Base-by-base conservation (phyloP, 1,284 basidiomycete species). In the Trametes sp. region DNA sequence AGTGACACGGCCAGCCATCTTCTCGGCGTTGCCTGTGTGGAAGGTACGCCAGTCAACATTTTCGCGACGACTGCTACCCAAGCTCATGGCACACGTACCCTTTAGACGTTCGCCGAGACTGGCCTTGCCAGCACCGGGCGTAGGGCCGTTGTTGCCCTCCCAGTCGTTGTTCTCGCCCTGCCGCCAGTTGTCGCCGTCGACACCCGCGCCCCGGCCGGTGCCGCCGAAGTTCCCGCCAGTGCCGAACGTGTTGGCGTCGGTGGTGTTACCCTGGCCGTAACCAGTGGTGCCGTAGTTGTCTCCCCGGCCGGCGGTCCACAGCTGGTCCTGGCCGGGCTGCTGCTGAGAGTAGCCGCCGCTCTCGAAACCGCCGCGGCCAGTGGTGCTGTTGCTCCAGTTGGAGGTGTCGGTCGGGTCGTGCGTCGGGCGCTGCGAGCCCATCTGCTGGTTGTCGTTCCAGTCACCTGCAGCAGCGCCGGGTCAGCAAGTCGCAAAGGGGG, bases 11-110 rank as follows among this genome's bases (percentile, higher is more conserved):
- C 64, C 73, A 21, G 71, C 66, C 19, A 69, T 54, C 61, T 72
- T 72, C 67, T 74, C 73, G 33, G 66, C 57, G 14, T 57, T 63
- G 31, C 73, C 73, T 73, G 41, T 9, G 19, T n/a, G 16, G n/a
- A 14, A 19, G 48, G 55, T 8, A 24, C 23, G 35, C 24, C 16
- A n/a, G 11, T 59, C 24, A 54, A n/a, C 35, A n/a, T n/a, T n/a
- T 36, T 31, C 54, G 14, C n/a, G 13, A 16, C 10, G 24, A 45
- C 7, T n/a, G 19, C 5, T 6, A 1, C 13, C 10, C 1, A 33
- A 16, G 26, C 35, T 5, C 36, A 54, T 14, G 9, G 19, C n/a
- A n/a, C n/a, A 35, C 66, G 11, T 31, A 72, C 71, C 71, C 57
- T 63, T 71, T 41, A 73, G 23, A 1, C 63, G 59, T n/a, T 72